phyloP scores from a whole-genome alignment of 345 rosid genomes.

The Luvunga scandens region DNA sequence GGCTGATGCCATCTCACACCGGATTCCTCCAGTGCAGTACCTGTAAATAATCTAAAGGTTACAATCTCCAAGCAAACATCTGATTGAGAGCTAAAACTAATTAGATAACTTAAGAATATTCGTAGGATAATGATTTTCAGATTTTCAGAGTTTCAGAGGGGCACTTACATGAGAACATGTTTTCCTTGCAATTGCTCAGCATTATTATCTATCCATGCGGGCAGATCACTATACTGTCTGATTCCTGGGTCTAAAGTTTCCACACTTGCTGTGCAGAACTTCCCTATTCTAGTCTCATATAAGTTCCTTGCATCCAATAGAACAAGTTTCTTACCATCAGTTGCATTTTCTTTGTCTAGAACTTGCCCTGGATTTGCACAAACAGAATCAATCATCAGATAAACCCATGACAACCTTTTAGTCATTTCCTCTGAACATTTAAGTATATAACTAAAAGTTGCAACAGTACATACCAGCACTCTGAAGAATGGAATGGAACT shows the following conservation, averaged over 20 bases:
- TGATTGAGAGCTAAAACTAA: background rate
- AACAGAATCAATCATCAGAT: background rate
- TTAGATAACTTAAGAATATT: background rate
- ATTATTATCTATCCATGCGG: conserved; percentile 80
- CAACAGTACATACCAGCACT: conserved; percentile 43
- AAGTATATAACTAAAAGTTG: background rate
- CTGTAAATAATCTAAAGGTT: conserved; percentile 31
- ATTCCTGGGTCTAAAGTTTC: conserved; percentile 82
- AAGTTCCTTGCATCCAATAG: conserved; percentile 89
- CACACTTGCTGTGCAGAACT: conserved; percentile 56
- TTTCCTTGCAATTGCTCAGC: conserved; percentile 65
- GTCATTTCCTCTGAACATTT: background rate
- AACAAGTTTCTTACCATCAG: conserved; percentile 47
- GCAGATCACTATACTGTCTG: conserved; percentile 92
- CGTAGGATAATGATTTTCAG: background rate
- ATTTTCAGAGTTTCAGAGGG: conserved; percentile 12
- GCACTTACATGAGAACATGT: conserved; percentile 70
- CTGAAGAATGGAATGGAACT: conserved; percentile 80
- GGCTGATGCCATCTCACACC: conserved; percentile 99
- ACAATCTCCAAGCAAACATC: background rate
- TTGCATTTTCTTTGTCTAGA: conserved; percentile 23
- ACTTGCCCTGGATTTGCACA: conserved; percentile 32
- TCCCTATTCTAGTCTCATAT: conserved; percentile 91
- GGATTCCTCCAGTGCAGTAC: conserved; percentile 98
- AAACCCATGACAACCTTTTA: background rate